Evolutionary conservation across 2,329 filamentous ascomycete species (phyloP).

Genomic region (Trichophyton schoenleinii): DNA sequence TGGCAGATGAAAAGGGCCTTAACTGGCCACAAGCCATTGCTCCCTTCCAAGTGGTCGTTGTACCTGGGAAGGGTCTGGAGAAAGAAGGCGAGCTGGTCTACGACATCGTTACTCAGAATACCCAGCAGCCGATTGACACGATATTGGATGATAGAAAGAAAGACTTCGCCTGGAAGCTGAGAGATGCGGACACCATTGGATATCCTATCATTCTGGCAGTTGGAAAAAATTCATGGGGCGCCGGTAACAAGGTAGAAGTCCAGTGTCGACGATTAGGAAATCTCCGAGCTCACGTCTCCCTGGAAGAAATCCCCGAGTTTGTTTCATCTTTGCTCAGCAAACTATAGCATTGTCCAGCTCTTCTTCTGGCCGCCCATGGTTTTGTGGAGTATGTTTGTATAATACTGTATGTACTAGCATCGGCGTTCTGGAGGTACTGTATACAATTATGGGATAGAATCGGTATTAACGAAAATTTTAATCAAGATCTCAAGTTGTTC

Average conservation of each 20-base stretch:
- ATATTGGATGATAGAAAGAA: constrained; percentile 62
- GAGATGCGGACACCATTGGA: constrained; percentile 78
- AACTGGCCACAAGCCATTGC: constrained; percentile 83
- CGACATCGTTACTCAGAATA: constrained; percentile 40
- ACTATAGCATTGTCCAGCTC: constrained; percentile 32
- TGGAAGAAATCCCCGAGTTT: constrained; percentile 39
- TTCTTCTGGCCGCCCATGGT: neutral
- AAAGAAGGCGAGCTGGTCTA: constrained; percentile 48
- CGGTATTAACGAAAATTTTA: neutral
- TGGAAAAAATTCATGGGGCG: constrained; percentile 57
- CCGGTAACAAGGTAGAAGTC: constrained; percentile 52
- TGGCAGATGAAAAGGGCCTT: constrained; percentile 59
- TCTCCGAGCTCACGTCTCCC: constrained; percentile 46
- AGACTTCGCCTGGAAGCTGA: constrained; percentile 69
- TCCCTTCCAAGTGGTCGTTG: constrained; percentile 63
- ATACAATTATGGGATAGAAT: neutral
- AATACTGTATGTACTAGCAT: neutral
- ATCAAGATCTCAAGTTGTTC: neutral
- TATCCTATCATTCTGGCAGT: constrained; percentile 75
- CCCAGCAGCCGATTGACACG: constrained; percentile 41
- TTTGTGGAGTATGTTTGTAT: neutral
- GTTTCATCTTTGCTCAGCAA: constrained; percentile 38
- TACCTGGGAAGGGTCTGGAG: constrained; percentile 40
- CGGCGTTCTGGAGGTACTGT: neutral
- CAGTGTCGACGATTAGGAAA: constrained; percentile 57